These are phyloP conservation scores for Umbelopsis sp. DNA, from an alignment of 192 early-diverging fungal genomes.

Conservation along the genomic window DNA sequence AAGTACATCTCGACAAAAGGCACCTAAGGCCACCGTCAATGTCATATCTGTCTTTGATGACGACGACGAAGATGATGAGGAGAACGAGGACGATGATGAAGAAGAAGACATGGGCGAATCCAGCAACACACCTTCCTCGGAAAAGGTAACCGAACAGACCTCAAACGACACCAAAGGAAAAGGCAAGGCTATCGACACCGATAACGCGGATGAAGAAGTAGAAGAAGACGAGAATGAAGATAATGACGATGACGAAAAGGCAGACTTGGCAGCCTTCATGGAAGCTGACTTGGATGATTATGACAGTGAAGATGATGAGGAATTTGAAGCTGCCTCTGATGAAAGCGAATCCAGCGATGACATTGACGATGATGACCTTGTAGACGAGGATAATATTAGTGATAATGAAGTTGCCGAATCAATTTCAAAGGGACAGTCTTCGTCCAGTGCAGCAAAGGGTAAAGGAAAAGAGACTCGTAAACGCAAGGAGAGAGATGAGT, in stretches of 20 bases:
- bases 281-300: constrained; percentile 16
- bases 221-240: not conserved
- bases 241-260: constrained; percentile 5
- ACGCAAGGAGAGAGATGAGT: constrained; percentile 24
- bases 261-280: constrained; percentile 4
- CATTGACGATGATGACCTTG: constrained; percentile 8
- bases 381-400: constrained; percentile 9
- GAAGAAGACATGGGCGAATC: constrained; percentile 13
- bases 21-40: constrained; percentile 1
- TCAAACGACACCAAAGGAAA: not conserved
- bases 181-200: not conserved
- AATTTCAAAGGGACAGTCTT: not conserved
- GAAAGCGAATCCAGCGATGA: constrained; percentile 7
- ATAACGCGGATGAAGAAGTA: not conserved
- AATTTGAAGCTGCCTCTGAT: constrained; percentile 9
- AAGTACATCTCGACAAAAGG: constrained; percentile 5
- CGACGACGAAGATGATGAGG: constrained; percentile 24
- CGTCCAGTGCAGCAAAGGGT: constrained; percentile 6
- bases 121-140: not conserved
- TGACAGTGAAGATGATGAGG: constrained; percentile 14
- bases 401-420: not conserved
- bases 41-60: constrained; percentile 23
- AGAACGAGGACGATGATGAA: constrained; percentile 20
- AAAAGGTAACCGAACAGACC: not conserved
- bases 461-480: constrained; percentile 16